These are phyloP conservation scores for Alternaria triticina DNA, from an alignment of 2,329 filamentous ascomycete genomes.

Conservation along the genomic window DNA sequence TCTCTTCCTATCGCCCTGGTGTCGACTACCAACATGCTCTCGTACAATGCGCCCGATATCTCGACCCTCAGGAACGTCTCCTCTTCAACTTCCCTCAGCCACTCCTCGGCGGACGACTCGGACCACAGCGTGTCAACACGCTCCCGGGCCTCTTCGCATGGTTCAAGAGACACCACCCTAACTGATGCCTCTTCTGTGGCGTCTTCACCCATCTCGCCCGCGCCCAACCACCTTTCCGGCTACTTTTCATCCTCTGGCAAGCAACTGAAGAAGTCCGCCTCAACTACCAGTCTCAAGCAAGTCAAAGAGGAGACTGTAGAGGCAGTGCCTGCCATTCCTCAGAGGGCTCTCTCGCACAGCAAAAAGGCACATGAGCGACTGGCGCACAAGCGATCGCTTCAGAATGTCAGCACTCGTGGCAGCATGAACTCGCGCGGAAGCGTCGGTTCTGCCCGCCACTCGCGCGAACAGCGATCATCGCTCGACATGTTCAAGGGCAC, in stretches of 20 bases:
- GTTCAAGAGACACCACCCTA: conserved; percentile 67
- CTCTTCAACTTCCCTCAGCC: conserved; percentile 62
- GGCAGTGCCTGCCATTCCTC: conserved; percentile 72
- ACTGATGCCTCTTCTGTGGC: conserved; percentile 67
- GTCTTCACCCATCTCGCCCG: conserved; percentile 57
- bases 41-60: conserved; percentile 91
- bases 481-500: conserved; percentile 51
- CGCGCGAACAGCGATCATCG: conserved; percentile 61
- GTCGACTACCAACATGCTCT: conserved; percentile 95
- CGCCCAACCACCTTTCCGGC: conserved; percentile 62
- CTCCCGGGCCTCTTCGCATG: conserved; percentile 53
- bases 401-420: conserved; percentile 40
- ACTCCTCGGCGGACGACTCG: conserved; percentile 72
- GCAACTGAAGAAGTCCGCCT: conserved; percentile 53
- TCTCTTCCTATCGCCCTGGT: conserved; percentile 85
- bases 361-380: conserved; percentile 83
- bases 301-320: conserved; percentile 38
- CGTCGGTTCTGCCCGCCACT: conserved; percentile 61
- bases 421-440: conserved; percentile 46
- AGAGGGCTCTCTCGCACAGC: conserved; percentile 83
- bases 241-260: conserved; percentile 63
- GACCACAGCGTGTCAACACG: conserved; percentile 63
- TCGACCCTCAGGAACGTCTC: conserved; percentile 47
- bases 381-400: conserved; percentile 70
- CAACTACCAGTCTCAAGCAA: conserved; percentile 39